phyloP scores from a whole-genome alignment of 108 stramenopile species.

The Nitzschia sp. region DNA sequence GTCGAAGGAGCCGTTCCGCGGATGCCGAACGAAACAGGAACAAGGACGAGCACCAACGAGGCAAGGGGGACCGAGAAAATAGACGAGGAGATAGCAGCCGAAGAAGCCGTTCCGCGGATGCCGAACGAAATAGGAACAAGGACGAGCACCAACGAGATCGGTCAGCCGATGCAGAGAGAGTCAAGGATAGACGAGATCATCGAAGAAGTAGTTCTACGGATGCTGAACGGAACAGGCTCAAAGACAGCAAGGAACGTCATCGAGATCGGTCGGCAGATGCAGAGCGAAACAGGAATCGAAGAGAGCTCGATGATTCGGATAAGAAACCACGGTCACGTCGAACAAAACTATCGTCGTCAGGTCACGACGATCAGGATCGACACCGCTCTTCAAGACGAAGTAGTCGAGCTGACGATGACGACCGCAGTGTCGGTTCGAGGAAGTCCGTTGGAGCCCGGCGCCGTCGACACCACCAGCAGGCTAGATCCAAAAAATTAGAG shows the following conservation, averaged over 20 bases:
- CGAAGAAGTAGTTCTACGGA: background rate
- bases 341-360: background rate
- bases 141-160: background rate
- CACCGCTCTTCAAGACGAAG: background rate
- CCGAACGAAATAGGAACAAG: background rate
- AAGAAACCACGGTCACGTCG: slow-evolving; percentile 3
- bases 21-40: background rate
- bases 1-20: background rate
- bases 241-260: background rate
- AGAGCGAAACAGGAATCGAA: background rate
- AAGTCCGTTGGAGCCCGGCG: slow-evolving; percentile 16
- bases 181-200: background rate
- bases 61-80: background rate
- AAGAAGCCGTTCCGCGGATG: background rate
- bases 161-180: background rate
- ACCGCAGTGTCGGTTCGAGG: slow-evolving; percentile 19
- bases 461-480: slow-evolving; percentile 3
- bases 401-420: slow-evolving; percentile 3
- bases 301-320: background rate
- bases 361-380: background rate
- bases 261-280: background rate
- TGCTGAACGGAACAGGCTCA: background rate
- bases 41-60: background rate
- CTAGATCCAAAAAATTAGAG: background rate
- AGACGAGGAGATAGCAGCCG: background rate